A percentile compares a stretch with the other conserved stretches of the same genome.
Evolutionary conservation across 2,329 filamentous ascomycete species (phyloP).

Genomic region (Arachnopeziza araneosa): DNA sequence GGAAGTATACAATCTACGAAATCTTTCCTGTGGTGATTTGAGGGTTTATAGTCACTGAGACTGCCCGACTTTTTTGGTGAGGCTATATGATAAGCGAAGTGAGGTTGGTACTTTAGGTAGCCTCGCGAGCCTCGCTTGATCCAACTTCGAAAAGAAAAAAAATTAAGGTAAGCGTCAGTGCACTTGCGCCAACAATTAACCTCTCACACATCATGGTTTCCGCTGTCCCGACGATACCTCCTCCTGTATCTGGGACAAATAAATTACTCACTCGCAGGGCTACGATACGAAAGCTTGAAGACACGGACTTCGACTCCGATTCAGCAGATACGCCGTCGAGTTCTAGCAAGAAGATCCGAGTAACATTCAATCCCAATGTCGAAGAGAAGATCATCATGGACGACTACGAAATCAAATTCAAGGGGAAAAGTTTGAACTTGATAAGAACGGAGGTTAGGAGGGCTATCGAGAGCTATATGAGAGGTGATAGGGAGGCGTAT

Average conservation of each 20-base stretch:
- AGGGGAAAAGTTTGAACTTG: constrained; percentile 23
- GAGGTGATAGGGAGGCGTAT: constrained; percentile 55
- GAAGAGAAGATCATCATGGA: constrained; percentile 31
- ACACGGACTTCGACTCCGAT: constrained; percentile 24
- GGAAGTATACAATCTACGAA: too few relatives aligned
- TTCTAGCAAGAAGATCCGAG: constrained; percentile 26
- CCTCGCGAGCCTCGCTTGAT: background rate
- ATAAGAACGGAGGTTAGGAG: constrained; percentile 29
- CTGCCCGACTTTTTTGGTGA: too few relatives aligned
- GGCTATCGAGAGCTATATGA: constrained; percentile 48
- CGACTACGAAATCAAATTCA: constrained; percentile 14
- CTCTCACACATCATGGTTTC: constrained; percentile 19
- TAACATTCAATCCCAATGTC: constrained; percentile 30
- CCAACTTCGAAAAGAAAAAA: too few relatives aligned
- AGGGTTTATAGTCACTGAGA: too few relatives aligned
- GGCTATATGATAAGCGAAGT: background rate
- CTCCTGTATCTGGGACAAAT: constrained; percentile 11
- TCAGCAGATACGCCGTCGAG: constrained; percentile 20
- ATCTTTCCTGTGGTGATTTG: too few relatives aligned
- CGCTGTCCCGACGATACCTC: constrained; percentile 14
- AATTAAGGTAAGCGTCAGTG: too few relatives aligned
- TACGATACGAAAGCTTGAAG: constrained; percentile 24
- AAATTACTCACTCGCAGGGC: constrained; percentile 27
- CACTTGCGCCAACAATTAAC: too few relatives aligned
- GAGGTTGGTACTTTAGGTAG: background rate